A percentile compares a stretch with the other conserved stretches of the same genome.
Conservation (phyloP, 495 filamentous ascomycete species). For the Parmelia sp. region DNA sequence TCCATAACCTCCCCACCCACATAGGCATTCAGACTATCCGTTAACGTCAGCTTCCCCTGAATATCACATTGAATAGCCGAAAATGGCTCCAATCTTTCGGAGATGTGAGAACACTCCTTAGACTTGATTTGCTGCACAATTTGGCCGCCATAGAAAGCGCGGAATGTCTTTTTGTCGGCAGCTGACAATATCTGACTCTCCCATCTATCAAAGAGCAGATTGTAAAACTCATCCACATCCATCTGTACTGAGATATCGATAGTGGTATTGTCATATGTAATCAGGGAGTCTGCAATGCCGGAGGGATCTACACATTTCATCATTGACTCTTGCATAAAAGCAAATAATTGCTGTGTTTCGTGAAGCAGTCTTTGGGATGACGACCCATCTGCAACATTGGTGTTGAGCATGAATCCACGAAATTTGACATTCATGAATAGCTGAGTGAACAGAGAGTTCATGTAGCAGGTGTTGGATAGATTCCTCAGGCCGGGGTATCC, state of each 20-base stretch:
- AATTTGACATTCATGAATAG: slow-evolving; percentile 95
- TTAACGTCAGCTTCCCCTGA: slow-evolving; percentile 76
- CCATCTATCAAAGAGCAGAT: slow-evolving; percentile 83
- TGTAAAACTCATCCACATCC: slow-evolving; percentile 98
- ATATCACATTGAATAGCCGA: slow-evolving; percentile 97
- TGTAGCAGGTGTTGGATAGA: slow-evolving; percentile 92
- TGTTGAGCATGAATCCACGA: slow-evolving; percentile 71
- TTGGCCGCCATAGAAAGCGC: slow-evolving; percentile 84
- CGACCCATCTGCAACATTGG: slow-evolving; percentile 48
- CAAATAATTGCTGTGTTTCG: slow-evolving; percentile 77
- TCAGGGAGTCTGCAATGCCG: slow-evolving; percentile 65
- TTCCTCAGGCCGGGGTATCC: slow-evolving; percentile 83
- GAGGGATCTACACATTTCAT: slow-evolving; percentile 65
- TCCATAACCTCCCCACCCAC: slow-evolving; percentile 96
- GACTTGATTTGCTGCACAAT: slow-evolving; percentile 93
- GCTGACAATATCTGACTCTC: slow-evolving; percentile 69
- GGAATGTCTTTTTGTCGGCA: slow-evolving; percentile 66
- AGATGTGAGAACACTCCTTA: slow-evolving; percentile 89
- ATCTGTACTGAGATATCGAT: slow-evolving; percentile 89
- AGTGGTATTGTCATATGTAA: slow-evolving; percentile 73
- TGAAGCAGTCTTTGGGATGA: slow-evolving; percentile 61
- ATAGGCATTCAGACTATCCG: slow-evolving; percentile 87
- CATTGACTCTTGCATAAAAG: slow-evolving; percentile 74
- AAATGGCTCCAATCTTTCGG: slow-evolving; percentile 82
- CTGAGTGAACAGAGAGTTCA: slow-evolving; percentile 92